Evolutionary conservation across 2,329 filamentous ascomycete species (phyloP).

Genomic region (Talaromyces albobiverticillius): DNA sequence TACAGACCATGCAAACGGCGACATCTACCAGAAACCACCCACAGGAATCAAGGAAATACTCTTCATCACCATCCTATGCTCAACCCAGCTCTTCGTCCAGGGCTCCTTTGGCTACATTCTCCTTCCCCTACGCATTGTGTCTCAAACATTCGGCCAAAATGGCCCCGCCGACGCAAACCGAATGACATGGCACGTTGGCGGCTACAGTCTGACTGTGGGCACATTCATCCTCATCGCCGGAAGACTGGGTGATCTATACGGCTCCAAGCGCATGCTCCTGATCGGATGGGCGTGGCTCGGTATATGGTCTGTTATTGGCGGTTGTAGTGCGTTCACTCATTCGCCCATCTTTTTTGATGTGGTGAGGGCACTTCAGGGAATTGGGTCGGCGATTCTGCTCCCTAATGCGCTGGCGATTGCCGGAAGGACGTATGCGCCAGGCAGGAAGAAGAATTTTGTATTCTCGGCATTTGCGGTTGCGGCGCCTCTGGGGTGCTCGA

Average conservation of each 20-base stretch:
- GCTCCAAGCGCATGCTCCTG: conserved; percentile 49
- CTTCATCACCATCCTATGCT: not conserved
- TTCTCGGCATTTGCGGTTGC: not conserved
- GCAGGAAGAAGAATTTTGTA: not conserved
- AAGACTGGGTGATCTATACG: conserved; percentile 49
- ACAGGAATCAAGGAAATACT: not conserved
- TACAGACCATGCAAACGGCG: no score
- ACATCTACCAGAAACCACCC: not conserved
- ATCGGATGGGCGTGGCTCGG: conserved; percentile 50
- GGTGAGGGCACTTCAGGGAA: not conserved
- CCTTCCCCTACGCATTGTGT: not conserved
- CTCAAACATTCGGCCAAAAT: no score
- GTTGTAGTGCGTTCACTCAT: not conserved
- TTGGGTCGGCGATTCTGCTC: not conserved
- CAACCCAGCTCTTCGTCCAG: conserved; percentile 5
- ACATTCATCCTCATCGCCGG: conserved; percentile 51
- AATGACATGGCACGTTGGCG: not conserved
- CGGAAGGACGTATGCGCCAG: not conserved
- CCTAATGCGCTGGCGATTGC: not conserved
- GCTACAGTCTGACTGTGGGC: conserved; percentile 35
- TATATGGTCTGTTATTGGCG: not conserved
- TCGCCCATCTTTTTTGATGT: not conserved
- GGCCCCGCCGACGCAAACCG: no score
- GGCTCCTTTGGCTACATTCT: conserved; percentile 3
- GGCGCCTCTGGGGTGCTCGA: not conserved